Evolutionary conservation across 2,329 filamentous ascomycete genomes (phyloP).

Genomic region (Colletotrichum falcatum): DNA sequence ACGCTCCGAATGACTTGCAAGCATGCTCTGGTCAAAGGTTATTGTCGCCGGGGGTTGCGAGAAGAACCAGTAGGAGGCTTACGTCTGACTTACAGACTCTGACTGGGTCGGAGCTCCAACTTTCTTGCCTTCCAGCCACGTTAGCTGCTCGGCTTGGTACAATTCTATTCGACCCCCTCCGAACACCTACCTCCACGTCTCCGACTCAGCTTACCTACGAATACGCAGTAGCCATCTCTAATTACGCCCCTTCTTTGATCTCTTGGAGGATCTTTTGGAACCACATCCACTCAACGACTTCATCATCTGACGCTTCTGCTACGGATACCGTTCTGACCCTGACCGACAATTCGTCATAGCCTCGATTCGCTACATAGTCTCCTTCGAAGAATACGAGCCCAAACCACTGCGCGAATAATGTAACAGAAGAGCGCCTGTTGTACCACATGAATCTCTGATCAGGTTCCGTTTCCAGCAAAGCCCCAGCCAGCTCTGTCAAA

Average conservation of each 20-base stretch:
- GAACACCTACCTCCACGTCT: slow-evolving; percentile 14
- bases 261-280: slow-evolving; percentile 40
- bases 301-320: slow-evolving; percentile 40
- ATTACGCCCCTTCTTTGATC: not conserved
- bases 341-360: slow-evolving; percentile 33
- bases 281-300: slow-evolving; percentile 46
- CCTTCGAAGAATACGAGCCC: slow-evolving; percentile 20
- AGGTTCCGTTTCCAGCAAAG: not conserved
- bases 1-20: not conserved
- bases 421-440: not conserved
- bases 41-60: not conserved
- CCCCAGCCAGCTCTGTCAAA: slow-evolving; percentile 8
- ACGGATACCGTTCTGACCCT: slow-evolving; percentile 27
- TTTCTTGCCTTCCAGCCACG: slow-evolving; percentile 25
- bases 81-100: not conserved
- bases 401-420: slow-evolving; percentile 19
- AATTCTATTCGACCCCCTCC: slow-evolving; percentile 18
- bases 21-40: not conserved
- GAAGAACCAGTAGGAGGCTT: slow-evolving; percentile 6
- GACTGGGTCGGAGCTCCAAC: slow-evolving; percentile 20
- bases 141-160: slow-evolving; percentile 5
- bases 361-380: slow-evolving; percentile 5
- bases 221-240: not conserved
- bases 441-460: slow-evolving; percentile 10
- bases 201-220: slow-evolving; percentile 2